phyloP scores from a whole-genome alignment of 805 yeast species.

The Sungouiella thailandica region DNA sequence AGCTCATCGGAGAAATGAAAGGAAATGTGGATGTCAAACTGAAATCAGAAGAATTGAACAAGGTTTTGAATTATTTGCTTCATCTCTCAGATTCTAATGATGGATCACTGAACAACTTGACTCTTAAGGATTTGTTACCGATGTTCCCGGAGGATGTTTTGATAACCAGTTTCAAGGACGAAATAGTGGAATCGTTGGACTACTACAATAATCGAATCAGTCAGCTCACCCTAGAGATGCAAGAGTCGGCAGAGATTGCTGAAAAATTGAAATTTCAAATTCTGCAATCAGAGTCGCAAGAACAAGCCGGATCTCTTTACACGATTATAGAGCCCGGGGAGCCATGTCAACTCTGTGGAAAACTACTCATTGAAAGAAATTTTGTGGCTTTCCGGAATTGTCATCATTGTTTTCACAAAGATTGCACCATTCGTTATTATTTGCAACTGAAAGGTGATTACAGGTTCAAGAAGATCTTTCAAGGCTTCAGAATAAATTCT shows the following conservation, averaged over 20 bases:
- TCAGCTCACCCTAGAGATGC: conserved; percentile 68
- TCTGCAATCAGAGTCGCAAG: conserved; percentile 30
- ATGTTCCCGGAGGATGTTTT: conserved; percentile 79
- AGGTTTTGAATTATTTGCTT: conserved; percentile 27
- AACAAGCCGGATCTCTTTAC: conserved; percentile 40
- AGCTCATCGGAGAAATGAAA: background rate
- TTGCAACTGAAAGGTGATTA: conserved; percentile 59
- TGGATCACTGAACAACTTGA: conserved; percentile 32
- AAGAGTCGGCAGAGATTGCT: conserved; percentile 60
- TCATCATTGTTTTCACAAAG: conserved; percentile 83
- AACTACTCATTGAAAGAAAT: conserved; percentile 63
- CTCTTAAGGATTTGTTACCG: conserved; percentile 79
- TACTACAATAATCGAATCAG: conserved; percentile 62
- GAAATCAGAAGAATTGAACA: conserved; percentile 15
- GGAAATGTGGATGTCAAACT: background rate
- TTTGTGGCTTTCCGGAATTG: conserved; percentile 81
- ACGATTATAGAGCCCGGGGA: conserved; percentile 78
- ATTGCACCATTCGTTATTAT: conserved; percentile 67
- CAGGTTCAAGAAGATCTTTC: conserved; percentile 57
- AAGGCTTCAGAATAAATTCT: conserved; percentile 44
- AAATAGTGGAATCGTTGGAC: conserved; percentile 75
- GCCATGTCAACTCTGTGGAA: conserved; percentile 69
- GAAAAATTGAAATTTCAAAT: conserved; percentile 57
- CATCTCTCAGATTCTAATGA: conserved; percentile 23
- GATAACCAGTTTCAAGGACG: conserved; percentile 79